phyloP scores from a whole-genome alignment of 2,329 filamentous ascomycete species.

The Periglandula ipomoeae region DNA sequence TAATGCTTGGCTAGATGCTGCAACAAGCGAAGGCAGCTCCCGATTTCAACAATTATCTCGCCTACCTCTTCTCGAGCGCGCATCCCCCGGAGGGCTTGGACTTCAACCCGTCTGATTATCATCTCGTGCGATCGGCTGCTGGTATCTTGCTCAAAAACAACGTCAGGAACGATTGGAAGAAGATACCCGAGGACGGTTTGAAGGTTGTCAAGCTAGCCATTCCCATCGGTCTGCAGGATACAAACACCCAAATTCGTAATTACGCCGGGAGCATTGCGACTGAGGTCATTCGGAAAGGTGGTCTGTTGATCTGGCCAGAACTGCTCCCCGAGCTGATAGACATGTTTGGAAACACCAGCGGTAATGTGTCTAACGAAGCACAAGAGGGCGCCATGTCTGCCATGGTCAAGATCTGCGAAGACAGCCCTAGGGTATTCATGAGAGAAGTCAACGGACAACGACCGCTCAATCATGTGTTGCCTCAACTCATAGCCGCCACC shows the following conservation, averaged over 20 bases:
- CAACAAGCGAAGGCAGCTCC: constrained; percentile 78
- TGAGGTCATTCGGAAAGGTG: constrained; percentile 76
- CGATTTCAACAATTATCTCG: constrained; percentile 95
- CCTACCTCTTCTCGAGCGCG: constrained; percentile 74
- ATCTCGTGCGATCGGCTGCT: constrained; percentile 74
- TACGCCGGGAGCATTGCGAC: constrained; percentile 92
- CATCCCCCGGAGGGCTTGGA: constrained; percentile 52
- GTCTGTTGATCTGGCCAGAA: constrained; percentile 84
- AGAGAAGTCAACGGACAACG: constrained; percentile 81
- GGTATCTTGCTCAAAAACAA: constrained; percentile 96
- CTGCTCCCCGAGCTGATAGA: constrained; percentile 74
- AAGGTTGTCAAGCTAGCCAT: constrained; percentile 72
- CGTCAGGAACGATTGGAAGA: constrained; percentile 64
- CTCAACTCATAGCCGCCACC: constrained; percentile 82
- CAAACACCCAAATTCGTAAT: constrained; percentile 71
- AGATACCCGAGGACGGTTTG: constrained; percentile 65
- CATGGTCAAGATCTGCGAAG: constrained; percentile 91
- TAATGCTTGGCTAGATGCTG: constrained; percentile 62
- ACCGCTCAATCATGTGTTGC: constrained; percentile 79
- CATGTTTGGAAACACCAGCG: constrained; percentile 64
- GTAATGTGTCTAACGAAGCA: constrained; percentile 58
- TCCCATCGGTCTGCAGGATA: constrained; percentile 71
- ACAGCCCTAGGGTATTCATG: constrained; percentile 80
- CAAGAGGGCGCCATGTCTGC: constrained; percentile 94
- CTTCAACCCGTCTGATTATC: constrained; percentile 53